Base-by-base conservation (phyloP, 2,329 filamentous ascomycete genomes). In the Aureobasidium sp. region DNA sequence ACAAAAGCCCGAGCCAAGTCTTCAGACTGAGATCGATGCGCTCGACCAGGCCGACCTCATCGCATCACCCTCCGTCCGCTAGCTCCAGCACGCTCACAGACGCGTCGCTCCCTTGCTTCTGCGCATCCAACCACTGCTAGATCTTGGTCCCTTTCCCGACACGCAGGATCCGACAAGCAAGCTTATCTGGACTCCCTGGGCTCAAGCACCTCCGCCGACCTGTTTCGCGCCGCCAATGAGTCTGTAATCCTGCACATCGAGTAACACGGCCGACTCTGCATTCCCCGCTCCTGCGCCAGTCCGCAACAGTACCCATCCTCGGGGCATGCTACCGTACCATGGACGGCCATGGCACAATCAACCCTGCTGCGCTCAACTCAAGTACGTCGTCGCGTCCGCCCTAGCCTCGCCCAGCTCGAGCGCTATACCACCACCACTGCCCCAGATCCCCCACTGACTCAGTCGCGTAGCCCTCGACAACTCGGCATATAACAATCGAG, bases 321-420 rank as follows among this genome's bases (percentile, higher is more conserved):
- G 37, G 57, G 34, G 20, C 31, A 60, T 60, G 57, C 57, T 66
- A 65, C 65, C 64, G 68, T 70, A 64, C 64, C 67, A 79, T 82
- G 70, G 88, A 89, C 83, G 88, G 90, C 75, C 88, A 88, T 80
- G 89, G 88, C 74, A 95, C 91, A 73, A 94, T 96, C 82, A 90
- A 95, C 82, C 91, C 91, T 75, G 90, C 90, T 72, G 89, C 88
- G 67, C 83, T 96, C 79, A 91, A 88, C 79, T 87, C 86, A 80
- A 85, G 89, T 93, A 86, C 68, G 72, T 67, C 48, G 41, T 53
- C 45, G 51, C 41, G n/a, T 42, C 47, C 44, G 17, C 42, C 36
- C 25, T 9, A 51, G n/a, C 17, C 25, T 9, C 36, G n/a, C 17
- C 20, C 22, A n/a, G 49, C 61, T 29, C 42, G 20, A 39, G 61